A percentile compares a stretch with the other conserved stretches of the same genome.
phyloP scores from a whole-genome alignment of 768 basidiomycete genomes.

The Tricholoma hemisulphureum region DNA sequence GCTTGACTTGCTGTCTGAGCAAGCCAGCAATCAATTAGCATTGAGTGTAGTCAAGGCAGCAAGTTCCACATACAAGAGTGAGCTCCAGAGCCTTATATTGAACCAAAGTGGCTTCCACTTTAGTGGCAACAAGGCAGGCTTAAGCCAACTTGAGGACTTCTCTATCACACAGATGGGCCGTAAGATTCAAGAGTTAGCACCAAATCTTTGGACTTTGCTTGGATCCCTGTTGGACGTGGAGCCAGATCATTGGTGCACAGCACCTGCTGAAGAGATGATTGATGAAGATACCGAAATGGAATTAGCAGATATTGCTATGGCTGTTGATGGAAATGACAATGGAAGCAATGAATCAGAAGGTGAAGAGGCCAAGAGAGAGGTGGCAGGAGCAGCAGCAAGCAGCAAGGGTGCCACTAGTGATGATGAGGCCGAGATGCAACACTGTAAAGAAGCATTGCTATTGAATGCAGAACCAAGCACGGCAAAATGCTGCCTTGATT shows the following conservation, averaged over 20 bases:
- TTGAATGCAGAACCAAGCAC: too few relatives aligned
- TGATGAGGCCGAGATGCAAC: too few relatives aligned
- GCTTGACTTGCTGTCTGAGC: too few relatives aligned
- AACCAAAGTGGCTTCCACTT: background rate
- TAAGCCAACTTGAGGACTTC: background rate
- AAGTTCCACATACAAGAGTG: too few relatives aligned
- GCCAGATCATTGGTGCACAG: background rate
- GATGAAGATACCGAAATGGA: background rate
- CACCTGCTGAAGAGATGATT: background rate
- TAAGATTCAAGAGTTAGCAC: background rate
- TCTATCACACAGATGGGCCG: background rate
- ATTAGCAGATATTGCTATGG: background rate
- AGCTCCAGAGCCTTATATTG: background rate
- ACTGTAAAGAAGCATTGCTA: too few relatives aligned
- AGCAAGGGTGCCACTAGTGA: too few relatives aligned
- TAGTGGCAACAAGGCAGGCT: background rate
- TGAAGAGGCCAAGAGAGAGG: background rate
- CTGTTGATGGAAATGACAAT: background rate
- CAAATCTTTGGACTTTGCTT: background rate
- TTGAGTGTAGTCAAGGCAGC: too few relatives aligned
- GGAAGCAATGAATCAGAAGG: background rate
- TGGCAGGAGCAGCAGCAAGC: too few relatives aligned
- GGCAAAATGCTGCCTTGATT: too few relatives aligned
- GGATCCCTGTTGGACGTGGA: background rate
- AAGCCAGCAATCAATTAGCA: too few relatives aligned